Percentiles rank a stretch among this genome's conserved stretches.
These are phyloP conservation scores for Tolypocladium endophyticum DNA, from an alignment of 2,329 filamentous ascomycete species.

Conservation along the genomic window DNA sequence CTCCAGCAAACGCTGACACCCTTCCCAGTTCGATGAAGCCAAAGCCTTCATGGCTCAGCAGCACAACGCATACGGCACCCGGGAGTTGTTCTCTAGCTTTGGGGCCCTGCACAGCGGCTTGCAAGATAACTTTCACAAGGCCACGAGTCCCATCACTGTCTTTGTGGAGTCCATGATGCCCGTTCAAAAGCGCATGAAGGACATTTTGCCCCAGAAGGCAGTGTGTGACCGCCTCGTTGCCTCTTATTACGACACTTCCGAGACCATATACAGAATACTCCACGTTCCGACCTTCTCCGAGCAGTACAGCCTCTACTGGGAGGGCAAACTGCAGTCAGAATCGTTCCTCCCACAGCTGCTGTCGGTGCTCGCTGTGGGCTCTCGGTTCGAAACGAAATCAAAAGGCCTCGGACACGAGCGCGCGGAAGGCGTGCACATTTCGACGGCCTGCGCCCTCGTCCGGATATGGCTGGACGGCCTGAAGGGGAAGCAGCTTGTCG, in stretches of 20 bases:
- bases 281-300: conserved; percentile 40
- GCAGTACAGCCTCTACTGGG: conserved; percentile 43
- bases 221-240: conserved; percentile 41
- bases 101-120: conserved; percentile 33
- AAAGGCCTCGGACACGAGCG: conserved; percentile 40
- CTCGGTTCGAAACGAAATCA: conserved; percentile 39
- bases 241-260: conserved; percentile 38
- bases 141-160: conserved; percentile 40
- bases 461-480: conserved; percentile 42
- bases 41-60: conserved; percentile 37
- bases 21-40: conserved; percentile 39
- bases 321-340: conserved; percentile 32
- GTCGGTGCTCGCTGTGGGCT: conserved; percentile 41
- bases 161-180: conserved; percentile 50
- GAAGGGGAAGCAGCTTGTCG: conserved; percentile 40
- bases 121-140: conserved; percentile 35
- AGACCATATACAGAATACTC: conserved; percentile 42
- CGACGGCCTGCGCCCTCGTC: conserved; percentile 44
- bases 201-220: conserved; percentile 39
- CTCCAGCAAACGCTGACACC: neutral
- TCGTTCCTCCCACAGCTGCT: conserved; percentile 44
- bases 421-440: conserved; percentile 44
- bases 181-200: conserved; percentile 45
- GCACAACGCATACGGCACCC: conserved; percentile 20
- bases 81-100: conserved; percentile 12